A percentile compares a stretch with the other conserved stretches of the same genome.
phyloP scores from a whole-genome alignment of 73 alveolate genomes.

The Paramecium bursaria region DNA sequence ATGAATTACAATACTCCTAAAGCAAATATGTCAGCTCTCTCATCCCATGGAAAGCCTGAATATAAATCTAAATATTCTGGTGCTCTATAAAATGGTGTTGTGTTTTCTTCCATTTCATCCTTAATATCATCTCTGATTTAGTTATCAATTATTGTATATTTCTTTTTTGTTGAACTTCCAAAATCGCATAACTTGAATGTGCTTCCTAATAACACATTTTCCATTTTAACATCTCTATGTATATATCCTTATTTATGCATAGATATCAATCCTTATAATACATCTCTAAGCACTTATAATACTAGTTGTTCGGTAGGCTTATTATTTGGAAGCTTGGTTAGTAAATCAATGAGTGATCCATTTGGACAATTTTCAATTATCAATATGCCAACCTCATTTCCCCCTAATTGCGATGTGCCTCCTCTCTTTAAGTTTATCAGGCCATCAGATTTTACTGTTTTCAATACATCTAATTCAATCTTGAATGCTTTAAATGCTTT shows the following conservation, averaged over 20 bases:
- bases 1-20: constrained; percentile 62
- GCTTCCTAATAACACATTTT: constrained; percentile 44
- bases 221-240: constrained; percentile 71
- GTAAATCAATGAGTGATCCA: constrained; percentile 61
- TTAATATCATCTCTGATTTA: constrained; percentile 24
- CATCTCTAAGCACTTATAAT: constrained; percentile 44
- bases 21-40: constrained; percentile 63
- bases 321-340: constrained; percentile 19
- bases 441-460: constrained; percentile 15
- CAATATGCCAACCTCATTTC: constrained; percentile 32
- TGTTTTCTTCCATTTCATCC: constrained; percentile 67
- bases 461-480: constrained; percentile 16
- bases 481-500: constrained; percentile 33
- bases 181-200: constrained; percentile 63
- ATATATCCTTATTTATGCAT: constrained; percentile 55
- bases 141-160: not conserved
- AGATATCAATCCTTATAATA: constrained; percentile 24
- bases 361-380: constrained; percentile 59
- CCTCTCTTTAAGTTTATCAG: constrained; percentile 1
- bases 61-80: constrained; percentile 69
- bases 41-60: constrained; percentile 50
- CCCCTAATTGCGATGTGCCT: not conserved
- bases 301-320: constrained; percentile 59
- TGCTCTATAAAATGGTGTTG: constrained; percentile 68
- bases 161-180: constrained; percentile 58